Conservation (phyloP, 2,329 filamentous ascomycete genomes). For the Passalora sequoiae region DNA sequence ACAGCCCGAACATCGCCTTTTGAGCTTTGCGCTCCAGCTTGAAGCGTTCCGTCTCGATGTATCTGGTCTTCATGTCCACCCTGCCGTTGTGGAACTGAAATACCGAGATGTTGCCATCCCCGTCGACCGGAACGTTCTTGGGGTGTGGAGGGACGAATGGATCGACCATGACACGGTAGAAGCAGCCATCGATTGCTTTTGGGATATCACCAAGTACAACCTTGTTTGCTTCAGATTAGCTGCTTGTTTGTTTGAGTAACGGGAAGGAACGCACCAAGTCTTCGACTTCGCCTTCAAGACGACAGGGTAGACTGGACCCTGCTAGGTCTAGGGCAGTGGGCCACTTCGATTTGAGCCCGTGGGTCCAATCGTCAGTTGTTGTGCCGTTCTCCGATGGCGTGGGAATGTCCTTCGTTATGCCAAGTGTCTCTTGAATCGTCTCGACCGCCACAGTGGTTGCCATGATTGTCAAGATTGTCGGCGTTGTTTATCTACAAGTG, state of each 20-base stretch:
- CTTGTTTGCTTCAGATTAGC: no score
- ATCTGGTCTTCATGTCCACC: slow-evolving; percentile 41
- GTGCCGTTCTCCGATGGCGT: no score
- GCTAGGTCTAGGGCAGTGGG: slow-evolving; percentile 20
- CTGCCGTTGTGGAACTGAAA: slow-evolving; percentile 41
- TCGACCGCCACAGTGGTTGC: no score
- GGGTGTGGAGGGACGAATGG: slow-evolving; percentile 51
- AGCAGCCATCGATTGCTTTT: slow-evolving; percentile 32
- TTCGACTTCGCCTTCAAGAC: slow-evolving; percentile 38
- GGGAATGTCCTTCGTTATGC: no score
- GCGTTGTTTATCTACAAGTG: no score
- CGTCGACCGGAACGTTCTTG: slow-evolving; percentile 51
- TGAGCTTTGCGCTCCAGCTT: slow-evolving; percentile 37
- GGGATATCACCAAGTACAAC: slow-evolving; percentile 32
- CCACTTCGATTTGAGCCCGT: slow-evolving; percentile 16
- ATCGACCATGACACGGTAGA: slow-evolving; percentile 48
- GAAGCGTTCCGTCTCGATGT: slow-evolving; percentile 41
- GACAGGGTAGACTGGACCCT: slow-evolving; percentile 31
- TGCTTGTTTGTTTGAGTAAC: no score
- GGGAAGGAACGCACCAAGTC: no score
- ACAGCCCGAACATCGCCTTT: slow-evolving; percentile 49
- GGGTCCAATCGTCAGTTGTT: no score
- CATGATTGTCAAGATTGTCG: no score
- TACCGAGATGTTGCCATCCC: slow-evolving; percentile 42
- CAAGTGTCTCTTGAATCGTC: no score